phyloP scores from a whole-genome alignment of 2,329 filamentous ascomycete genomes.

The Colletotrichum simmondsii region DNA sequence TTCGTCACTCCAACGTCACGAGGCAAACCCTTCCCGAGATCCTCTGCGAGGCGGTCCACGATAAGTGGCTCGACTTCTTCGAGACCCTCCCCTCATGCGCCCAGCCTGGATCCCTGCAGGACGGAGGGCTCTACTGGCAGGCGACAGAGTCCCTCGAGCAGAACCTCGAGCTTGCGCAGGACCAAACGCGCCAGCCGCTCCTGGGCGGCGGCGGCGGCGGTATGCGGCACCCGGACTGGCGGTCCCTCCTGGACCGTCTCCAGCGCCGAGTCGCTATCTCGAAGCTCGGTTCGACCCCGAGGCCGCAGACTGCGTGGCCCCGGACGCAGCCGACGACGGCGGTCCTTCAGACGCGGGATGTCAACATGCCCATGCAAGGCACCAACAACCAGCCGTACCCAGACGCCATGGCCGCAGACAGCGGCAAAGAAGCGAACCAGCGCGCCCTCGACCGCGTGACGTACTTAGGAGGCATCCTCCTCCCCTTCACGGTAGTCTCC shows the following conservation, averaged over 20 bases:
- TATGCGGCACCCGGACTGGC: constrained; percentile 41
- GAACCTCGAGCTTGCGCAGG: constrained; percentile 42
- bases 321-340: constrained; percentile 31
- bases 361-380: background rate
- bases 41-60: constrained; percentile 39
- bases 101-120: constrained; percentile 6
- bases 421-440: constrained; percentile 45
- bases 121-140: constrained; percentile 42
- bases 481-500: constrained; percentile 60
- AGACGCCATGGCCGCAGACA: background rate
- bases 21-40: constrained; percentile 29
- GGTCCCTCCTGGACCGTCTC: constrained; percentile 43
- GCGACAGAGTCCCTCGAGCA: constrained; percentile 46
- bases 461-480: constrained; percentile 60
- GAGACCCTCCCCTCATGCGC: constrained; percentile 37
- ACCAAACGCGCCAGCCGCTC: background rate
- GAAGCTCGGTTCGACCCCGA: background rate
- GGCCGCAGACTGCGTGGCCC: constrained; percentile 35
- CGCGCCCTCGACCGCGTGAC: constrained; percentile 58
- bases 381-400: background rate
- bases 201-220: background rate
- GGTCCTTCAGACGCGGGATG: constrained; percentile 12
- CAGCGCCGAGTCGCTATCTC: constrained; percentile 38
- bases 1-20: constrained; percentile 8
- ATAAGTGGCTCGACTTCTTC: constrained; percentile 48